Percentiles rank a stretch among this genome's conserved stretches.
These are phyloP conservation scores for Cytospora piceae DNA, from an alignment of 2,329 filamentous ascomycete species.

Conservation along the genomic window DNA sequence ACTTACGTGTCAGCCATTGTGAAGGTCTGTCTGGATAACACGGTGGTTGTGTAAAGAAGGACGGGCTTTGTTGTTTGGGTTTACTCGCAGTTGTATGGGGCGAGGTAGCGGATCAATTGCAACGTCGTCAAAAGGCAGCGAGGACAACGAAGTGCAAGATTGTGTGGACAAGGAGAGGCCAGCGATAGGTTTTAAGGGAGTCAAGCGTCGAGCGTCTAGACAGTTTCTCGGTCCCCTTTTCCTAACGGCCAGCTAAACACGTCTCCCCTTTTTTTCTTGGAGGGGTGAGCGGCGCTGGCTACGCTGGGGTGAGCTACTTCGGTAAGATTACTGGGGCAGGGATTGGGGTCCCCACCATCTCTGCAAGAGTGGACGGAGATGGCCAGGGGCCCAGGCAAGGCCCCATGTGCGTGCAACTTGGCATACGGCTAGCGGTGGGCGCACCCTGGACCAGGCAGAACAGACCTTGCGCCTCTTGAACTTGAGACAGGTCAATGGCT, in stretches of 20 bases:
- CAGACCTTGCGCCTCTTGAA: background rate
- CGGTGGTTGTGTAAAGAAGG: conserved; percentile 15
- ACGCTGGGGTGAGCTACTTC: conserved; percentile 14
- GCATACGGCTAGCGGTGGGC: conserved; percentile 17
- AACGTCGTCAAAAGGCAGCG: conserved; percentile 14
- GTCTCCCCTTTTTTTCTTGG: conserved; percentile 26
- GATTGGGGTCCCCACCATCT: conserved; percentile 25
- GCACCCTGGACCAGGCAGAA: conserved; percentile 6
- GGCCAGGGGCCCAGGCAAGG: conserved; percentile 10
- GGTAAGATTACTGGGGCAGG: conserved; percentile 29
- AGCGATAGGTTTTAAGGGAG: conserved; percentile 13
- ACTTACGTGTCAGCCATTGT: conserved; percentile 39
- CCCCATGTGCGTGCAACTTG: conserved; percentile 22
- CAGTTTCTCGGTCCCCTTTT: conserved; percentile 23
- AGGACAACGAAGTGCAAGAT: conserved; percentile 20
- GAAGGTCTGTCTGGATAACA: conserved; percentile 21
- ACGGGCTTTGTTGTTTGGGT: conserved; percentile 14
- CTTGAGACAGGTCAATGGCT: conserved; percentile 12
- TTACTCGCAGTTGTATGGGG: conserved; percentile 19
- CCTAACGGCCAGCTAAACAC: conserved; percentile 23
- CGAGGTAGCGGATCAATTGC: conserved; percentile 3
- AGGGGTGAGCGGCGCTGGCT: conserved; percentile 18
- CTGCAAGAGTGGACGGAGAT: conserved; percentile 13
- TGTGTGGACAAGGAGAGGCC: conserved; percentile 8
- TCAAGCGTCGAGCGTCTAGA: conserved; percentile 21